Percentiles rank a stretch among this genome's conserved stretches.
Evolutionary conservation across 257 asterid species (phyloP).

Genomic region (Eucommia ulmoides): DNA sequence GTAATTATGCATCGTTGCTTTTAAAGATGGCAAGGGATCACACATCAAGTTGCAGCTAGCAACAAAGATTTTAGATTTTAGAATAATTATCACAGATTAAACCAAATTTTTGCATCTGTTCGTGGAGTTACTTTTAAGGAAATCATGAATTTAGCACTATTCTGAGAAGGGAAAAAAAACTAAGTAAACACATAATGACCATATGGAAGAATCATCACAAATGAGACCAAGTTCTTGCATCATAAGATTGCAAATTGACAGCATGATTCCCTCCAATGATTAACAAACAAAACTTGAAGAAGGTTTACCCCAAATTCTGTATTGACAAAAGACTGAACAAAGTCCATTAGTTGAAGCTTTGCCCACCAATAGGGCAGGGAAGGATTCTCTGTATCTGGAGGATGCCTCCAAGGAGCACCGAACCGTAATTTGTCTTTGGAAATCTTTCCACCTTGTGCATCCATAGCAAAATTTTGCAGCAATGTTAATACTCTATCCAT

Average conservation of each 20-base stretch:
- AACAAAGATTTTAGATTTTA: too few relatives aligned
- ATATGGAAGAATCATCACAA: not conserved
- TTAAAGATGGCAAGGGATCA: too few relatives aligned
- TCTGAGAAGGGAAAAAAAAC: too few relatives aligned
- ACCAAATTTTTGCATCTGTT: too few relatives aligned
- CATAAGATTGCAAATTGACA: conserved; percentile 2
- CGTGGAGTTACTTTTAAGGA: too few relatives aligned
- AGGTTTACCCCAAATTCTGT: conserved; percentile 91
- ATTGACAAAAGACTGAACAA: conserved; percentile 62
- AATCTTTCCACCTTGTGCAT: conserved; percentile 57
- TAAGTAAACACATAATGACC: conserved; percentile 4
- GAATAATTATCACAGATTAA: too few relatives aligned
- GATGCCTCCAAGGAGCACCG: conserved; percentile 98
- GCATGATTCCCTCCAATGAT: too few relatives aligned
- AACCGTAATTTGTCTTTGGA: conserved; percentile 51
- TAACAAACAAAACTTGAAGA: too few relatives aligned
- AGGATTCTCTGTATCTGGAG: conserved; percentile 37
- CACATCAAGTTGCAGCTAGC: too few relatives aligned
- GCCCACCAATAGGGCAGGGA: conserved; percentile 42
- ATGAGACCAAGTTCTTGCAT: too few relatives aligned
- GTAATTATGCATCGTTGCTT: too few relatives aligned
- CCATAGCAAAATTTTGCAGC: conserved; percentile 62
- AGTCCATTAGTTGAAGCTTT: conserved; percentile 88
- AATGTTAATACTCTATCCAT: conserved; percentile 65
- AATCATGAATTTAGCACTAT: too few relatives aligned